phyloP scores from a whole-genome alignment of 495 filamentous ascomycete genomes.

The Tuber borchii region DNA sequence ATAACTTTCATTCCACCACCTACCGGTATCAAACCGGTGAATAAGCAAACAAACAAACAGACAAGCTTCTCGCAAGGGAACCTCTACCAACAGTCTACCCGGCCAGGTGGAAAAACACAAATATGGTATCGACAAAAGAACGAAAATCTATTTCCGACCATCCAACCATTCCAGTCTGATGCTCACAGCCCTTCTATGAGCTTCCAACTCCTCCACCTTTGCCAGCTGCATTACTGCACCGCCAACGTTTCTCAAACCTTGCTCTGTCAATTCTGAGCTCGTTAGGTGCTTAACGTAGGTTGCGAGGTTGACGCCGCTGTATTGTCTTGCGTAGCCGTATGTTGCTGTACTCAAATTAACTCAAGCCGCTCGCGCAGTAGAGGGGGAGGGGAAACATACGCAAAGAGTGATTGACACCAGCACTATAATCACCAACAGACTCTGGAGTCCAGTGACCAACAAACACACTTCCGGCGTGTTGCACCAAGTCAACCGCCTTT shows the following conservation, averaged over 20 bases:
- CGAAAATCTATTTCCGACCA: neutral
- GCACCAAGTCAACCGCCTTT: slow-evolving; percentile 64
- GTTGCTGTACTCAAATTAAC: slow-evolving; percentile 59
- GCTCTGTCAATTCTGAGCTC: slow-evolving; percentile 74
- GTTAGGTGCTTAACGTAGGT: slow-evolving; percentile 97
- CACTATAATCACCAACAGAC: slow-evolving; percentile 94
- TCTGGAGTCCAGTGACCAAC: slow-evolving; percentile 94
- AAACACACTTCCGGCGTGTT: slow-evolving; percentile 94
- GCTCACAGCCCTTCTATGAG: slow-evolving; percentile 84
- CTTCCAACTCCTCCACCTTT: slow-evolving; percentile 88
- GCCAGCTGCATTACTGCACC: slow-evolving; percentile 88
- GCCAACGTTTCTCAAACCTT: slow-evolving; percentile 77
- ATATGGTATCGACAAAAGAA: neutral
- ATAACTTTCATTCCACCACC: neutral
- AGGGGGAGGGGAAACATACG: slow-evolving; percentile 56
- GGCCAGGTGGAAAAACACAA: neutral
- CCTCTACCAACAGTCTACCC: neutral
- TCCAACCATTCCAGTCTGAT: slow-evolving; percentile 59
- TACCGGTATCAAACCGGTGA: neutral
- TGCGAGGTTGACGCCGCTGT: slow-evolving; percentile 91
- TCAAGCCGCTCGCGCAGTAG: neutral
- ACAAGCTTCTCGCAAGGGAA: neutral
- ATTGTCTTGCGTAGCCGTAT: slow-evolving; percentile 95
- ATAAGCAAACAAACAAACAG: neutral
- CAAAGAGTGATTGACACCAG: slow-evolving; percentile 92